Conservation (phyloP, 2,329 filamentous ascomycete genomes). For the Talaromyces sp. region DNA sequence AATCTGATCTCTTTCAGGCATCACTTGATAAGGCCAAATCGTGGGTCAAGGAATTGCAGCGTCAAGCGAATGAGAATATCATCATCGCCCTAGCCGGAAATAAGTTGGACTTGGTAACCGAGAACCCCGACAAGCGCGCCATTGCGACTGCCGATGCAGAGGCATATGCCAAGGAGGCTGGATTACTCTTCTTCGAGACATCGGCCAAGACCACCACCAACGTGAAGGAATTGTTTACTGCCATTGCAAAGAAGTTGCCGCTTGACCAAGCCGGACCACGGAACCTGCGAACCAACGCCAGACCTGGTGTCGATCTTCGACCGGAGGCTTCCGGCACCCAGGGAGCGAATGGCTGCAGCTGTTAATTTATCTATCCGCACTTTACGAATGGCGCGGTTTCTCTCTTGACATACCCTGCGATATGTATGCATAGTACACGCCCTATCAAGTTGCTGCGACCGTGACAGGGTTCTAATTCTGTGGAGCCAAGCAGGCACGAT, state of each 20-base stretch:
- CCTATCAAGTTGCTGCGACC: constrained; percentile 2
- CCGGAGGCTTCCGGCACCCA: constrained; percentile 60
- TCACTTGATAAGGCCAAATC: constrained; percentile 98
- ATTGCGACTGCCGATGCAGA: constrained; percentile 86
- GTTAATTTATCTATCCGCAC: constrained; percentile 43
- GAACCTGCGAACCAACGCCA: constrained; percentile 66
- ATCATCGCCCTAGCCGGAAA: constrained; percentile 97
- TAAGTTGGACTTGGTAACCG: constrained; percentile 92
- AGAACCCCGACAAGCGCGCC: constrained; percentile 92
- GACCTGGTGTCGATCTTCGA: constrained; percentile 65
- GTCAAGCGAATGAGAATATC: constrained; percentile 99
- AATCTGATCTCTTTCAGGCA: constrained; percentile 56
- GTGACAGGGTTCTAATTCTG: constrained; percentile 7
- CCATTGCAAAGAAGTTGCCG: constrained; percentile 95
- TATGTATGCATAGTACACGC: constrained; percentile 10
- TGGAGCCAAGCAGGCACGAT: not conserved
- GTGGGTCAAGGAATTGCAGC: constrained; percentile 98
- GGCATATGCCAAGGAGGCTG: constrained; percentile 89
- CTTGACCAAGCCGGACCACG: constrained; percentile 93
- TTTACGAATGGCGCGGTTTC: not conserved
- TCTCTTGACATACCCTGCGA: constrained; percentile 6
- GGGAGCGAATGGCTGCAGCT: constrained; percentile 60
- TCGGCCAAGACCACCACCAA: constrained; percentile 97
- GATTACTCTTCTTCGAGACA: constrained; percentile 96
- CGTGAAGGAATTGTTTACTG: constrained; percentile 91